phyloP scores from a whole-genome alignment of 2,329 filamentous ascomycete species.

The Penicillium sp. region DNA sequence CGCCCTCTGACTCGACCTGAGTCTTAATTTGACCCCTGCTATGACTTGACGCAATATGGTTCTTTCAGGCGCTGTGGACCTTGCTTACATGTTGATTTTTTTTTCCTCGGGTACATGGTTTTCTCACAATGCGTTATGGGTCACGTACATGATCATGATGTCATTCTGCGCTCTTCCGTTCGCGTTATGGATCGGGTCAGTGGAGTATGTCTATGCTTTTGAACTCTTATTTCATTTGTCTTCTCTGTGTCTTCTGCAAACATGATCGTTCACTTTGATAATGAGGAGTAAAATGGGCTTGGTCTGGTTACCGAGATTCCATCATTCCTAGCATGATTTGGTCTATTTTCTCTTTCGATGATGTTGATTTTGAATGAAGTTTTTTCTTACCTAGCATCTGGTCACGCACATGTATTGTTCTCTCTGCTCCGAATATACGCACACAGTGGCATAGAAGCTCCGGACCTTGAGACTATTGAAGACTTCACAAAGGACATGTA shows the following conservation, averaged over 20 bases:
- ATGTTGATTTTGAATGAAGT: background rate
- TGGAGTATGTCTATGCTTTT: background rate
- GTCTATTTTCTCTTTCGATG: background rate
- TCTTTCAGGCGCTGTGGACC: constrained; percentile 2
- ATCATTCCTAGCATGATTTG: background rate
- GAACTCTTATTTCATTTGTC: background rate
- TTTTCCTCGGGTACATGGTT: constrained; percentile 5
- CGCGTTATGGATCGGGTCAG: background rate
- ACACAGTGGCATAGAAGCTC: background rate
- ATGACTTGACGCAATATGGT: constrained; percentile 2
- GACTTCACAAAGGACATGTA: too few relatives aligned
- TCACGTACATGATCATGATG: constrained; percentile 1
- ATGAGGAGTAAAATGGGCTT: background rate
- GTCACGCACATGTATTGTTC: too few relatives aligned
- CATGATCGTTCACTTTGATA: background rate
- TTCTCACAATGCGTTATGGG: background rate
- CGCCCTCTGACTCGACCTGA: background rate
- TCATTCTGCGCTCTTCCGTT: background rate
- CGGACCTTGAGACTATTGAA: too few relatives aligned
- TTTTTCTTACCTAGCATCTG: background rate
- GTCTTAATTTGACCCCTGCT: background rate
- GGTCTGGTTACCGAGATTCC: background rate
- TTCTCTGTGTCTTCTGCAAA: background rate
- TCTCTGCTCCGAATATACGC: background rate
- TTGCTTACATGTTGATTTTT: background rate